Percentiles rank a stretch among this genome's conserved stretches.
Conservation (phyloP, 129 eudicot species). For the Arctium minus region DNA sequence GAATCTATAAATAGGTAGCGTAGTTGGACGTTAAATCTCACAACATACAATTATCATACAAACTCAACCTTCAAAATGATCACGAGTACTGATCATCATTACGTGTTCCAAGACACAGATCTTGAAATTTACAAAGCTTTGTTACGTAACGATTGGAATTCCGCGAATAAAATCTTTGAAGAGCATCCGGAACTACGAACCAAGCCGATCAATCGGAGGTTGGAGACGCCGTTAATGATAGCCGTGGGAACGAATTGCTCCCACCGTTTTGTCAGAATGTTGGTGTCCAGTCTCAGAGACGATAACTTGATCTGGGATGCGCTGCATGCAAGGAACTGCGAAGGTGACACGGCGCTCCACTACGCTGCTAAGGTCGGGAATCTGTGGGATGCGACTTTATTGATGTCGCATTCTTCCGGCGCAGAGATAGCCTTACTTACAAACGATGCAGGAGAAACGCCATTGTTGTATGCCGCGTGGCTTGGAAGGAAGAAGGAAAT, state of each 20-base stretch:
- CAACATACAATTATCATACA: no score
- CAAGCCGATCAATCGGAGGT: neutral
- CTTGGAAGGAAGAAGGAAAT: neutral
- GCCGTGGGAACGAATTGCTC: neutral
- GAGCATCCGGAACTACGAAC: neutral
- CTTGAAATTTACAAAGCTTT: neutral
- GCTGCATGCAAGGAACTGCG: neutral
- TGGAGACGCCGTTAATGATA: neutral
- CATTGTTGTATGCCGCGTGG: neutral
- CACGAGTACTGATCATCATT: no score
- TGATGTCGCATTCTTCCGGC: neutral
- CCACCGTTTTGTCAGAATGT: neutral
- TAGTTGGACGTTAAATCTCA: no score
- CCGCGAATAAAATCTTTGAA: neutral
- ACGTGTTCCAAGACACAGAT: neutral
- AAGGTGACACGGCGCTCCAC: neutral
- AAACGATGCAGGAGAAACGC: neutral
- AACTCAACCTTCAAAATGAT: no score
- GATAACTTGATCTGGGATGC: neutral
- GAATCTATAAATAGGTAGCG: no score
- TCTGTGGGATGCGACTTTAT: neutral
- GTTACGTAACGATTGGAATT: neutral
- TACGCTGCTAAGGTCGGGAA: neutral
- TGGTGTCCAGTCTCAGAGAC: neutral
- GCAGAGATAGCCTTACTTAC: neutral